Evolutionary conservation across 2,329 filamentous ascomycete species (phyloP).

Genomic region (Penicillium sumatraense): DNA sequence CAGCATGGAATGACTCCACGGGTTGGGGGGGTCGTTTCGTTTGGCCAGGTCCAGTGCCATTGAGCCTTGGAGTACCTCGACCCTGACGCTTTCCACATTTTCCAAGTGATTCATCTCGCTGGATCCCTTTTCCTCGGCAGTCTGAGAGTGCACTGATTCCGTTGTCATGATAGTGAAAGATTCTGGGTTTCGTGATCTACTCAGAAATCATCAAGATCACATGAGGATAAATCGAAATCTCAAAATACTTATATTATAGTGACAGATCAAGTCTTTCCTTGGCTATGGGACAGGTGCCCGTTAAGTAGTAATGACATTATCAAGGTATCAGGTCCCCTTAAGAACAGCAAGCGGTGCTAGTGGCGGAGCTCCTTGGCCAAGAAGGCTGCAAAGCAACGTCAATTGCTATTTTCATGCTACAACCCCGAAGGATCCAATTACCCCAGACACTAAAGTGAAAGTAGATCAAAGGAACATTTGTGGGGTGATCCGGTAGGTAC

Average conservation of each 20-base stretch:
- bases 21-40: constrained; percentile 9
- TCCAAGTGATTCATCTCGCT: constrained; percentile 4
- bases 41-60: constrained; percentile 13
- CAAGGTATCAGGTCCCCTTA: not conserved
- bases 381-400: not conserved
- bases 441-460: not conserved
- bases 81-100: constrained; percentile 8
- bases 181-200: not conserved
- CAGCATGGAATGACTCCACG: constrained; percentile 12
- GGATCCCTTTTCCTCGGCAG: not conserved
- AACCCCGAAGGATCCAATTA: not conserved
- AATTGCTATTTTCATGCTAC: not conserved
- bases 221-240: not conserved
- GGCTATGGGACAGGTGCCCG: not conserved
- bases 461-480: not conserved
- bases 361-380: not conserved
- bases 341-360: not conserved
- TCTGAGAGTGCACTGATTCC: not conserved
- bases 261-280: not conserved
- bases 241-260: not conserved
- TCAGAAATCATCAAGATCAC: not conserved
- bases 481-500: not conserved
- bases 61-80: constrained; percentile 15
- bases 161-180: not conserved
- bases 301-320: not conserved